Evolutionary conservation across 257 asterid species (phyloP).

Genomic region (Asclepias syriaca): DNA sequence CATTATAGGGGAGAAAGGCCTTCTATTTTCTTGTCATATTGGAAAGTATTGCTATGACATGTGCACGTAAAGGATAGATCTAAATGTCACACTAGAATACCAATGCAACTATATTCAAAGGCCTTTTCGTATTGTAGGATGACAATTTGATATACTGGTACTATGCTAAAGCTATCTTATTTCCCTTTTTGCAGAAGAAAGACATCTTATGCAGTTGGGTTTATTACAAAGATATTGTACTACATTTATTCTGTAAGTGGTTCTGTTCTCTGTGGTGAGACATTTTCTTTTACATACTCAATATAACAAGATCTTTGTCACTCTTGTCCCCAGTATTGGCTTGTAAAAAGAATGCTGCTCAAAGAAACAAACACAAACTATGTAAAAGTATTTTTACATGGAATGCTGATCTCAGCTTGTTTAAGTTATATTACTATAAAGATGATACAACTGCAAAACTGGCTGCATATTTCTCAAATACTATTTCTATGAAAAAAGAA

Average conservation of each 20-base stretch:
- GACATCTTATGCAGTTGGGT: background rate
- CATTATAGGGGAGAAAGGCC: too few species aligned
- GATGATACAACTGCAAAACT: background rate
- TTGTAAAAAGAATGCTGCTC: background rate
- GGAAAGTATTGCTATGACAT: background rate
- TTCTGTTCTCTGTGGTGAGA: background rate
- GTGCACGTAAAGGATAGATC: background rate
- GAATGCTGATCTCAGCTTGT: background rate
- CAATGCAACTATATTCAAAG: background rate
- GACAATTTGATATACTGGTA: background rate
- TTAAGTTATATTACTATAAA: background rate
- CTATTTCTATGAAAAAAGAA: background rate
- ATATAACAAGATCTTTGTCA: background rate
- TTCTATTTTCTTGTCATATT: background rate
- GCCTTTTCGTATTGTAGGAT: background rate
- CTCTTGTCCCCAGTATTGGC: background rate
- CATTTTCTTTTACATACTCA: background rate
- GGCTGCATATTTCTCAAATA: background rate
- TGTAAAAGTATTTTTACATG: background rate
- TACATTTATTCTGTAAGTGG: background rate
- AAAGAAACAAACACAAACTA: background rate
- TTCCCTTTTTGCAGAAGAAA: background rate
- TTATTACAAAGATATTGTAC: background rate
- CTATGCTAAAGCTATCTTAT: background rate
- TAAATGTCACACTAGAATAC: background rate